phyloP scores from a whole-genome alignment of 78 protist species.

The Creolimax fragrantissima region DNA sequence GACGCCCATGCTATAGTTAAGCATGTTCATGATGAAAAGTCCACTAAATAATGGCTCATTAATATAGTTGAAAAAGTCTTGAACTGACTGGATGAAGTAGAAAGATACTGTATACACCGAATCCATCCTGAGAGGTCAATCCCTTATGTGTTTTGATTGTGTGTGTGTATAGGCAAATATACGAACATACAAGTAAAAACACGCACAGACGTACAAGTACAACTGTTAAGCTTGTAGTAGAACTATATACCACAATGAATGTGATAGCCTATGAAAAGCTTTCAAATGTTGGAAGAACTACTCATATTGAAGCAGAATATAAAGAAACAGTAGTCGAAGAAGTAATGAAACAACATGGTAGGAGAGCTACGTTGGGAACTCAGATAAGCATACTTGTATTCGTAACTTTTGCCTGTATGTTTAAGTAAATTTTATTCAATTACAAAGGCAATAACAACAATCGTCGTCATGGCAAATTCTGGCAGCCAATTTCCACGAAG shows the following conservation, averaged over 20 bases:
- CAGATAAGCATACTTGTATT: not conserved
- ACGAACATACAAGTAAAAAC: not conserved
- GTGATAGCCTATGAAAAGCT: not conserved
- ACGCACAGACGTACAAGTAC: not conserved
- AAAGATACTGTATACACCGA: too few species aligned
- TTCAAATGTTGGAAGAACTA: not conserved
- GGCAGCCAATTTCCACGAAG: not conserved
- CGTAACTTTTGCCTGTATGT: too few species aligned
- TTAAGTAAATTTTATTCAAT: too few species aligned
- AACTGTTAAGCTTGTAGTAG: too few species aligned
- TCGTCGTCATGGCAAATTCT: not conserved
- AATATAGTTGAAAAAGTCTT: too few species aligned
- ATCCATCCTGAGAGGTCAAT: too few species aligned
- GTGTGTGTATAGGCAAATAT: not conserved
- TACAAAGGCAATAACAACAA: not conserved
- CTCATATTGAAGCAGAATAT: not conserved
- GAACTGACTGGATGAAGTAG: too few species aligned
- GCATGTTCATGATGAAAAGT: too few species aligned
- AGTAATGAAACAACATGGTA: not conserved
- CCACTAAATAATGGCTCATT: too few species aligned
- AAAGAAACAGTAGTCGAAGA: not conserved
- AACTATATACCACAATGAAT: too few species aligned
- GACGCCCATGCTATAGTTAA: too few species aligned
- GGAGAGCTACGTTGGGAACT: not conserved
- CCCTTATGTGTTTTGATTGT: too few species aligned